Evolutionary conservation across 2,329 filamentous ascomycete genomes (phyloP).

Genomic region (Fusarium papillatum): DNA sequence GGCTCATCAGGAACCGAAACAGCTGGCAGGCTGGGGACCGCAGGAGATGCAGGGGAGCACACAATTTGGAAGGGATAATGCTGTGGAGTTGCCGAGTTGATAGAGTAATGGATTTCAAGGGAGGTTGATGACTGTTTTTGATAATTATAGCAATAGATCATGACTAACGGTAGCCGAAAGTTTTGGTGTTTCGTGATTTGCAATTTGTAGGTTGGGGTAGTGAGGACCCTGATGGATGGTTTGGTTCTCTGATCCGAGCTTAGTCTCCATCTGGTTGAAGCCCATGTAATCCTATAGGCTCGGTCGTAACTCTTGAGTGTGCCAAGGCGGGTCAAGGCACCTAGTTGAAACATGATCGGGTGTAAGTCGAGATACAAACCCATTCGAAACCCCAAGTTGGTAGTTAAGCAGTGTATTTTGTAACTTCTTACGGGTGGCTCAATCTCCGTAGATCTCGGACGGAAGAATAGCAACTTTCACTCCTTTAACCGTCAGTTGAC

Average conservation of each 20-base stretch:
- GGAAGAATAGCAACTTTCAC: not conserved
- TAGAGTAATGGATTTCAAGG: not conserved
- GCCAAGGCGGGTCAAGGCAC: not conserved
- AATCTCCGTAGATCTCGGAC: not conserved
- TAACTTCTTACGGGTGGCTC: too few species aligned
- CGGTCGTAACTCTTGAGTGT: not conserved
- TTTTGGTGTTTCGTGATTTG: not conserved
- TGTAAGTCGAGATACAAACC: too few species aligned
- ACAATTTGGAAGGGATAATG: not conserved
- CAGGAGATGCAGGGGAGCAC: constrained; percentile 1
- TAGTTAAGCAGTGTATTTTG: not conserved
- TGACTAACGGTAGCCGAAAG: not conserved
- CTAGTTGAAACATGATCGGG: not conserved
- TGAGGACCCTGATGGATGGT: not conserved
- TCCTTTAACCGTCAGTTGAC: not conserved
- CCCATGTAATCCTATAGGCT: not conserved
- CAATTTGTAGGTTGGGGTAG: not conserved
- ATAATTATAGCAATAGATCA: not conserved
- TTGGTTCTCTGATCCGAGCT: not conserved
- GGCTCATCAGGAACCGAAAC: not conserved
- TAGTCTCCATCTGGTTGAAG: not conserved
- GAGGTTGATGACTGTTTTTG: not conserved
- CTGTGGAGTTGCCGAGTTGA: constrained; percentile 6
- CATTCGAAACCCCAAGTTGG: not conserved
- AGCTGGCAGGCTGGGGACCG: not conserved